Base-by-base conservation (phyloP, 2,329 filamentous ascomycete genomes). In the Cladosporium sp. region DNA sequence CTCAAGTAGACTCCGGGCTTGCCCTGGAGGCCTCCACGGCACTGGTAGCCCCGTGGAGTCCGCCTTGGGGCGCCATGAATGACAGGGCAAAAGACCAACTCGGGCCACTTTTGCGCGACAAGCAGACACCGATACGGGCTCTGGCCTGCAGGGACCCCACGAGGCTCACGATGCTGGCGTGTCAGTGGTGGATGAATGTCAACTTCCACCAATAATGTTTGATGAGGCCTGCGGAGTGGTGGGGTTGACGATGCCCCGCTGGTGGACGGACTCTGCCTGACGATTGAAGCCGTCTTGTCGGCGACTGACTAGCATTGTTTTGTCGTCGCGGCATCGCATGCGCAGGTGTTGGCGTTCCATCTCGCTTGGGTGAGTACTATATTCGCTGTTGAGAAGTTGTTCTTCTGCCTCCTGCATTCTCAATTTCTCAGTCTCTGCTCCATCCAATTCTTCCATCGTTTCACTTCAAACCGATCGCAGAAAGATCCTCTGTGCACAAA, bases 211-310 rank as follows among this genome's bases (percentile, higher is more conserved):
- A 68, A 65, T 69, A 14, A 65, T 1, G 28, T 14, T 14, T 7
- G 26, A 34, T n/a, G 32, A 44, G 34, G 10, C 14, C 34, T 26
- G 5, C 18, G 32, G 18, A 30, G 38, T 60, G 51, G 57, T 55
- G 57, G 55, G 64, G 64, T 65, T 36, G 44, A 41, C 12, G 55
- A 59, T 57, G 44, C 52, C 41, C 61, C 52, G 54, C 52, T 55
- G 34, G 28, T 38, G 34, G 26, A 52, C 59, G 57, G 54, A 65
- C 57, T 55, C 63, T 51, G 62, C 49, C 49, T 41, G 38, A 41
- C 36, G 54, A 47, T 66, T 8, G 59, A 59, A 55, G 58, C 68
- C 68, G 68, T 63, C 62, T 59, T 44, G 62, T 69, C 68, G 68
- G 68, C 68, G 34, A 65, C 65, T 69, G 68, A 67, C 57, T 26